Percentiles rank a stretch among this genome's conserved stretches.
Conservation (phyloP, 2,329 filamentous ascomycete genomes). For the Fusarium devonianum region DNA sequence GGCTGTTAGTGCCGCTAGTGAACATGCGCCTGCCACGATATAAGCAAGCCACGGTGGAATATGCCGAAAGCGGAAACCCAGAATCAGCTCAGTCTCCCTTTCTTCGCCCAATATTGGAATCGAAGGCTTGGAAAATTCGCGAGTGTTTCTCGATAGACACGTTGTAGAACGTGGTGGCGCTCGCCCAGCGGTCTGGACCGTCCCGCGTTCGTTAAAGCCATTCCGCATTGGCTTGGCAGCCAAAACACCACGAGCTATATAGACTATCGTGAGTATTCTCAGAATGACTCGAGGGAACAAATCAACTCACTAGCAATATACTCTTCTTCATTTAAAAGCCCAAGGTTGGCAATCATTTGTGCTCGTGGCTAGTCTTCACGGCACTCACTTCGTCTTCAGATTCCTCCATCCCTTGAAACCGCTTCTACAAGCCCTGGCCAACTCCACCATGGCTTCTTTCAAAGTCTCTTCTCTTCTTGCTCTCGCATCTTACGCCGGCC, state of each 20-base stretch:
- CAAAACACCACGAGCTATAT: neutral
- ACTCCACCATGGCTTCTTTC: slow-evolving; percentile 9
- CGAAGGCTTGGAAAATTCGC: neutral
- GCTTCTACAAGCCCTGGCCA: neutral
- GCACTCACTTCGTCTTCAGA: neutral
- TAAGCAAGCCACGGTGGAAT: slow-evolving; percentile 3
- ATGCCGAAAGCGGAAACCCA: neutral
- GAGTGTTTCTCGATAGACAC: slow-evolving; percentile 28
- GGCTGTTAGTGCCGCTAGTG: neutral
- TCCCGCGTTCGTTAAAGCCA: slow-evolving; percentile 1
- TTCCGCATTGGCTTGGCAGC: slow-evolving; percentile 16
- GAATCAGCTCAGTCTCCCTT: neutral
- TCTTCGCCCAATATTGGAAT: slow-evolving; percentile 9
- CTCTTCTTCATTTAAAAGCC: slow-evolving; percentile 2
- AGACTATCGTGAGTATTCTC: neutral
- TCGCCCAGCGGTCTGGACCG: slow-evolving; percentile 13
- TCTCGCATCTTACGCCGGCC: neutral
- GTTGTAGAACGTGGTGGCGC: slow-evolving; percentile 13
- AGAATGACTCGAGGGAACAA: neutral
- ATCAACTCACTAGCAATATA: neutral
- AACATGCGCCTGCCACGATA: neutral
- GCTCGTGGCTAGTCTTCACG: neutral
- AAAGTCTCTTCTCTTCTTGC: slow-evolving; percentile 1
- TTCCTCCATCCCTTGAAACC: neutral
- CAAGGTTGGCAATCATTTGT: slow-evolving; percentile 7